These are phyloP conservation scores for Chloris gayana DNA, from an alignment of 176 grass and related monocot species.

Conservation along the genomic window DNA sequence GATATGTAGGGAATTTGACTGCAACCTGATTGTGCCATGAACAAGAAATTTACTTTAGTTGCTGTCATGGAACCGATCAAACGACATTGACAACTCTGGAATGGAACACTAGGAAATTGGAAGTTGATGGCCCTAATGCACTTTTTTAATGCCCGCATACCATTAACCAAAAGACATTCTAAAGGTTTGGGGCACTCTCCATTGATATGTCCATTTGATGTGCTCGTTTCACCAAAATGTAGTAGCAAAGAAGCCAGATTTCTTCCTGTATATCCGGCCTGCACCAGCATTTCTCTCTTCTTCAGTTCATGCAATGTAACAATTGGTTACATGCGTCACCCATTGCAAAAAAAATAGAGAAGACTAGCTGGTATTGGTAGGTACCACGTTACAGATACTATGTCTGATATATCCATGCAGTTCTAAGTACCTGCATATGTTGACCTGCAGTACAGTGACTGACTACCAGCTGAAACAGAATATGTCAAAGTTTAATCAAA, in stretches of 20 bases:
- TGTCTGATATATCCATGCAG: not conserved
- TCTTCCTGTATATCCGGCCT: not conserved
- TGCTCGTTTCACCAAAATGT: not conserved
- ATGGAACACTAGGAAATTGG: not conserved
- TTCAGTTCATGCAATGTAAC: no score
- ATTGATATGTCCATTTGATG: not conserved
- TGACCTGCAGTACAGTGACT: no score
- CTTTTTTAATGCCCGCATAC: not conserved
- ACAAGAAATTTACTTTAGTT: not conserved
- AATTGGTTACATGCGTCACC: not conserved
- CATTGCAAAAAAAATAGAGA: not conserved
- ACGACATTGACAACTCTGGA: not conserved
- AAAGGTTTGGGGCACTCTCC: not conserved
- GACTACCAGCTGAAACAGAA: no score
- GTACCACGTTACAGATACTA: not conserved
- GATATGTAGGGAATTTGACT: not conserved
- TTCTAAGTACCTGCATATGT: no score
- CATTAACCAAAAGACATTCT: not conserved
- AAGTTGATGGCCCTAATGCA: not conserved
- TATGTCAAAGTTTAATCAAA: no score
- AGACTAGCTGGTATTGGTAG: not conserved
- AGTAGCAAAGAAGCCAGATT: not conserved
- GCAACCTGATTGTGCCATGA: no score
- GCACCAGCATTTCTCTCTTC: not conserved
- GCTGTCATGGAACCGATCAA: not conserved